Evolutionary conservation across 176 grass and related monocot genomes (phyloP), one percentile per base, ranked within the genome.

Genomic region (Ensete glaucum): DNA sequence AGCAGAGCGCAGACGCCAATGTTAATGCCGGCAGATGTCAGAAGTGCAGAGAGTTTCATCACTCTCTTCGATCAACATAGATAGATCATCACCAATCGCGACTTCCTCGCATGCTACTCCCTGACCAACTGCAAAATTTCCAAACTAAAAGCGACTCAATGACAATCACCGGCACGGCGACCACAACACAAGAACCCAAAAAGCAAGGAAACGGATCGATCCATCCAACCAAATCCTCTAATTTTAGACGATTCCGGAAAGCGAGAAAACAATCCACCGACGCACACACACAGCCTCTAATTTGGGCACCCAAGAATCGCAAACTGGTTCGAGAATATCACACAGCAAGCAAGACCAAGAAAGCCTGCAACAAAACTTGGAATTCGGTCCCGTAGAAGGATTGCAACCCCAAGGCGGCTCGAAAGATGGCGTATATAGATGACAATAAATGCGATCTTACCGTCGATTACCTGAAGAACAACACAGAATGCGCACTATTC

Each of bases 1-100:
- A 98, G 83, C 77, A 98, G 75, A 52, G 77, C 54, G 71, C 84
- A 93, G 12, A 91, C n/a, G 14, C 90, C 90, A 9, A 93, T 93
- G 84, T 98, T 98, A 63, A 98, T 93, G 74, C 94, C 90, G 50
- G 90, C 90, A 71, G 94, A 98, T 71, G 86, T 88, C 78, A 98
- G 78, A 22, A 98, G 88, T 80, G 82, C 94, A 13, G 53, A 87
- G 21, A 93, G 63, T 85, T 89, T 93, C 86, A 98, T 93, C 72
- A 81, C 82, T 83, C 62, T 83, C 63, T 86, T 22, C n/a, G 9
- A 24, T 51, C 65, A 79, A 69, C 53, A 79, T n/a, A 51, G 70
- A 79, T n/a, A 51, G 70, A 34, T 66, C 69, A 14, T 53, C 50
- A 84, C 76, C 85, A 78, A 63, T 66, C 25, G 9, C 68, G n/a